Evolutionary conservation across 768 basidiomycete genomes (phyloP), one percentile per base, ranked within the genome.

Genomic region (Xerocomus brunneocitrinus): DNA sequence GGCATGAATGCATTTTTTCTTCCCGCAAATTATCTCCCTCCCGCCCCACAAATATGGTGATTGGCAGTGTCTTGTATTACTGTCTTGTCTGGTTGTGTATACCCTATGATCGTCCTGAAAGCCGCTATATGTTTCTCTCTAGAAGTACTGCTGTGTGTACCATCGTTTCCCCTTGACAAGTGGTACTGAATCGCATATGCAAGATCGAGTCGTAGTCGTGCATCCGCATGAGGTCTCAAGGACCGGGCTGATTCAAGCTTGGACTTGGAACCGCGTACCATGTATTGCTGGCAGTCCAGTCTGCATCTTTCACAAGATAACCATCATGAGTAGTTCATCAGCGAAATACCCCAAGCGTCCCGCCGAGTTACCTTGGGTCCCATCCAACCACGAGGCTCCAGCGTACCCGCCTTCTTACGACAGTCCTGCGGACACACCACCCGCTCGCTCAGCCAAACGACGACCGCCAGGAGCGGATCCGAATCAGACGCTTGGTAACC

Each of bases 1-100:
- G 90, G 91, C 57, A 89, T 92, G 74, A 87, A 92, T 62, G 88
- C 90, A 4, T 91, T 91, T 71, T 73, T 92, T 44, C 75, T 92
- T 35, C 90, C 90, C 14, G 70, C 74, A 30, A 85, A 90, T 64
- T 90, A 85, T 60, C 76, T 89, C 47, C 84, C 86, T 2, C 74
- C 83, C 53, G 78, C 81, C 25, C 79, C 84, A 46, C 87, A 87
- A 67, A 89, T 91, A 52, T 90, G 87, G 88, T 91, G 67, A 76
- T 46, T n/a, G 36, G 49, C 58, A 41, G 25, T 40, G 47, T 59
- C 52, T 50, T 58, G 56, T 65, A 43, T 51, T 57, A 38, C 52
- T 57, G 50, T 56, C 60, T 50, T 49, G 44, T 59, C 28, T 54
- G 36, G 54, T 28, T 39, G 52, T 66, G 51, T 68, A 66, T 70